Conservation (phyloP, 2,329 filamentous ascomycete species). For the Magnaporthiopsis incrustans region DNA sequence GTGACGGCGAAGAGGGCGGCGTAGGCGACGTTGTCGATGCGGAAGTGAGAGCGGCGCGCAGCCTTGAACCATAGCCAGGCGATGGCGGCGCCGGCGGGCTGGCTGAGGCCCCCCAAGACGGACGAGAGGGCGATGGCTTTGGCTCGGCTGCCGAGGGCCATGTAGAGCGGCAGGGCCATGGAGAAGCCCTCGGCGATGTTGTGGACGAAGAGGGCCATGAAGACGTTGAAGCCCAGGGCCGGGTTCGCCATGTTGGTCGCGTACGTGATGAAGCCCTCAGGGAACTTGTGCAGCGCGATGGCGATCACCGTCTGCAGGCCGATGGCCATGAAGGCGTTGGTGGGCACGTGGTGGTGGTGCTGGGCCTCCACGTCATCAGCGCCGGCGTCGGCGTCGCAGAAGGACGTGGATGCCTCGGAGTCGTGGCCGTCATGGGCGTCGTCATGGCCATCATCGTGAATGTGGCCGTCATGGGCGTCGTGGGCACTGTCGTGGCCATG, state of each 20-base stretch:
- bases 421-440: slow-evolving; percentile 16
- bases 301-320: slow-evolving; percentile 94
- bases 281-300: slow-evolving; percentile 93
- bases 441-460: slow-evolving; percentile 4
- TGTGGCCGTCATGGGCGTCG: slow-evolving; percentile 7
- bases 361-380: slow-evolving; percentile 37
- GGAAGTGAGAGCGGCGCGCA: slow-evolving; percentile 42
- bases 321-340: slow-evolving; percentile 88
- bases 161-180: slow-evolving; percentile 85
- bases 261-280: slow-evolving; percentile 82
- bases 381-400: slow-evolving; percentile 18
- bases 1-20: slow-evolving; percentile 82
- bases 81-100: slow-evolving; percentile 76
- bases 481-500: slow-evolving; percentile 8
- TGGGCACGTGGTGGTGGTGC: slow-evolving; percentile 91
- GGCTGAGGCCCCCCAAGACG: slow-evolving; percentile 75
- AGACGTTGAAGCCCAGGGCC: slow-evolving; percentile 78
- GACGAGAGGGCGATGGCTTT: slow-evolving; percentile 81
- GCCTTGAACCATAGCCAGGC: slow-evolving; percentile 82
- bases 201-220: slow-evolving; percentile 93
- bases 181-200: slow-evolving; percentile 97
- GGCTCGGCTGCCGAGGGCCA: slow-evolving; percentile 72
- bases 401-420: slow-evolving; percentile 9
- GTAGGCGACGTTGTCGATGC: slow-evolving; percentile 53
- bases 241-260: slow-evolving; percentile 96